Percentiles rank a stretch among this genome's conserved stretches.
phyloP scores from a whole-genome alignment of 2,329 filamentous ascomycete genomes.

The Ophiostoma sp. region DNA sequence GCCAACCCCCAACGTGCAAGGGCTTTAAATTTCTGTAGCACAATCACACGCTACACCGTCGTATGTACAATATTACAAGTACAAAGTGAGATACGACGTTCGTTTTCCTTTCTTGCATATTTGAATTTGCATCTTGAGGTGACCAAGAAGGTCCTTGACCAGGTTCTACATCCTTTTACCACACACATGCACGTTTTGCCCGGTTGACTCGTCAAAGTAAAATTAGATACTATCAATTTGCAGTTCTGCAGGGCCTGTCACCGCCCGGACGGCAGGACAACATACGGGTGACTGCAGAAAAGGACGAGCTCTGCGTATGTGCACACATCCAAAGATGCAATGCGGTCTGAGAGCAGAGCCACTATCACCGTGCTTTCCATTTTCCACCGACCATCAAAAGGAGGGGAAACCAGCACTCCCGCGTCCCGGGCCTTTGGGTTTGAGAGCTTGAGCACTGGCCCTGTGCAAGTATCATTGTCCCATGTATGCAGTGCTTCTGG shows the following conservation, averaged over 20 bases:
- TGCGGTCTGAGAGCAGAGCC: conserved; percentile 13
- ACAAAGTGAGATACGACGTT: background rate
- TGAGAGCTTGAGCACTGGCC: background rate
- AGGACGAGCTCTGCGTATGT: no score
- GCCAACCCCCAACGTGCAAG: background rate
- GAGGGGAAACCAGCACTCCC: background rate
- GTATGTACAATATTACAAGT: background rate
- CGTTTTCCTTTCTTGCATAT: background rate
- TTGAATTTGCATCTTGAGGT: background rate
- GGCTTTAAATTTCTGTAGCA: background rate
- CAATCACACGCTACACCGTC: background rate
- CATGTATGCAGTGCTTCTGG: background rate
- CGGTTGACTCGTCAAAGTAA: background rate
- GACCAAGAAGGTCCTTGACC: background rate
- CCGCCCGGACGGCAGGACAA: background rate
- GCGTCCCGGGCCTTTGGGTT: background rate
- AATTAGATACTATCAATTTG: background rate
- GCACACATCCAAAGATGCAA: background rate
- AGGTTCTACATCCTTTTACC: background rate
- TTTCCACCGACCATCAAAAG: background rate
- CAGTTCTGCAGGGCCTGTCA: conserved; percentile 9
- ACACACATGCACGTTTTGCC: background rate
- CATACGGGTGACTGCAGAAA: background rate
- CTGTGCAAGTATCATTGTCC: background rate
- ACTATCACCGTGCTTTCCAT: background rate